These are phyloP conservation scores for Silene vulgaris DNA, from an alignment of 179 eudicot species.

Conservation along the genomic window DNA sequence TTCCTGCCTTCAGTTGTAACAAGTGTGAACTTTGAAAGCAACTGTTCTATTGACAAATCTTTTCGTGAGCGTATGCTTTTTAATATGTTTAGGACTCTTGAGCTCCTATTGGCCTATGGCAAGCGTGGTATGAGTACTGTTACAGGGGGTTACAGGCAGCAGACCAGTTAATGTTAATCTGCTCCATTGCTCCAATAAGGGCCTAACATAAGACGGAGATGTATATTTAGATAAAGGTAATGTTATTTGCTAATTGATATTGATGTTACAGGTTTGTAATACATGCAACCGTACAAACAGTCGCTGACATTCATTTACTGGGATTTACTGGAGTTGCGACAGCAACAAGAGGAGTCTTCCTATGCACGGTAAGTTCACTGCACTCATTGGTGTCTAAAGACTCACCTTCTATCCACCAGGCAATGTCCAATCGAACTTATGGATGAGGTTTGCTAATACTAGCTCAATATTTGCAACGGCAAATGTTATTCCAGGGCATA, in stretches of 20 bases:
- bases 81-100: slow-evolving; percentile 42
- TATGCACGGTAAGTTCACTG: slow-evolving; percentile 23
- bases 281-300: slow-evolving; percentile 1
- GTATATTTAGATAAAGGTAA: not conserved
- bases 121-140: slow-evolving; percentile 56
- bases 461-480: slow-evolving; percentile 26
- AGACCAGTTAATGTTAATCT: slow-evolving; percentile 31
- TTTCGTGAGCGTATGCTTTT: slow-evolving; percentile 37
- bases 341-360: slow-evolving; percentile 29
- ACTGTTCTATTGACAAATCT: not conserved
- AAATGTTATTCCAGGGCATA: slow-evolving; percentile 30
- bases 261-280: not conserved
- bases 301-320: slow-evolving; percentile 1
- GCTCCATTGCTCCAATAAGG: too few species aligned
- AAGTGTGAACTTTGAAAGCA: too few species aligned
- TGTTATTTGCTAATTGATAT: not conserved
- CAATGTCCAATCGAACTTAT: slow-evolving; percentile 30
- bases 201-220: not conserved
- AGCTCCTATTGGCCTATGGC: slow-evolving; percentile 47
- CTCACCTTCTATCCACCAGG: slow-evolving; percentile 20
- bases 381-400: slow-evolving; percentile 32
- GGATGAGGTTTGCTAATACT: slow-evolving; percentile 25
- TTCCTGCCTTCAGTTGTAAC: too few species aligned
- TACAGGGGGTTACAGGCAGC: slow-evolving; percentile 49
- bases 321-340: slow-evolving; percentile 21